Conservation (phyloP, 2,329 filamentous ascomycete species). For the Fusarium multiceps region DNA sequence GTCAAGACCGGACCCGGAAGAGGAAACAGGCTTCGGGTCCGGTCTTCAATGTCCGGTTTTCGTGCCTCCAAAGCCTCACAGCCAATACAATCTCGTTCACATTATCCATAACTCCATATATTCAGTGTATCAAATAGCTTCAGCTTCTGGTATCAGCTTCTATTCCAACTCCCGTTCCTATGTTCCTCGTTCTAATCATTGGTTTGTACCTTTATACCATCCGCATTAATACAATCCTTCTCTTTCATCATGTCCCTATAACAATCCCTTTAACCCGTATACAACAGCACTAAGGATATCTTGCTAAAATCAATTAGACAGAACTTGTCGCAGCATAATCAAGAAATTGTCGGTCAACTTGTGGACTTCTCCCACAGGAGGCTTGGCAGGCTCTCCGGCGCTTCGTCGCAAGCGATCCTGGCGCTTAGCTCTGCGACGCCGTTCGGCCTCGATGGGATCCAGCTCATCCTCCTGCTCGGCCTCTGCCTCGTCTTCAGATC, state of each 20-base stretch:
- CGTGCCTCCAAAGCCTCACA: neutral
- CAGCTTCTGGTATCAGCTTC: neutral
- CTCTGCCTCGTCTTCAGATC: constrained; percentile 72
- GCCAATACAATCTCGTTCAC: neutral
- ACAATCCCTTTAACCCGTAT: neutral
- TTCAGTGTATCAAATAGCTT: neutral
- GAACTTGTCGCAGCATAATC: constrained; percentile 81
- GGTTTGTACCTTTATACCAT: constrained; percentile 6
- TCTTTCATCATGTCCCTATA: neutral
- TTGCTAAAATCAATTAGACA: constrained; percentile 70
- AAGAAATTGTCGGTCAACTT: constrained; percentile 85
- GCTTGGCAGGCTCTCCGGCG: constrained; percentile 87
- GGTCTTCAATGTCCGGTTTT: constrained; percentile 38
- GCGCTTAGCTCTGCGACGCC: constrained; percentile 78
- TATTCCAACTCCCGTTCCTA: constrained; percentile 1
- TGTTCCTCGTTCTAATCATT: neutral
- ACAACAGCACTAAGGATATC: constrained; percentile 28
- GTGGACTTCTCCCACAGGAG: constrained; percentile 79
- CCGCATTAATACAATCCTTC: constrained; percentile 15
- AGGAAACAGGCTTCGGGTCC: constrained; percentile 13
- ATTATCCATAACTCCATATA: neutral
- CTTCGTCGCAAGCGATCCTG: constrained; percentile 83
- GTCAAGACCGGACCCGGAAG: constrained; percentile 24
- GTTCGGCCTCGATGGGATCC: constrained; percentile 89
- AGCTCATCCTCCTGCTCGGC: constrained; percentile 81